phyloP scores from a whole-genome alignment of 2,329 filamentous ascomycete species.

The Sporothrix curviconia region DNA sequence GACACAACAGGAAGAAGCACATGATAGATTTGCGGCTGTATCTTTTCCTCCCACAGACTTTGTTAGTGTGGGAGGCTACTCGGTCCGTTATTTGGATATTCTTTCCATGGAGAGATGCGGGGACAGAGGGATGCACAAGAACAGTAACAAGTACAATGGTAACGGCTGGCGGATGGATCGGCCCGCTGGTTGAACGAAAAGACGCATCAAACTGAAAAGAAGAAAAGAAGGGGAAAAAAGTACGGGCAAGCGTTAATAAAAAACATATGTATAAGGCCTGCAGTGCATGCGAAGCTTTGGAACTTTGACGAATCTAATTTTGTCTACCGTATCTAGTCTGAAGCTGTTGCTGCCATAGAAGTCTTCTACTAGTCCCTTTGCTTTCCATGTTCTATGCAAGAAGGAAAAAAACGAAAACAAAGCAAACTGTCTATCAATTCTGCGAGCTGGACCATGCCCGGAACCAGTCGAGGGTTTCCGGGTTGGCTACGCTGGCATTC shows the following conservation, averaged over 20 bases:
- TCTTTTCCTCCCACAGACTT: background rate
- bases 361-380: too few relatives aligned
- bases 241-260: background rate
- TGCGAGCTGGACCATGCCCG: conserved; percentile 62
- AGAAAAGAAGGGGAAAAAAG: background rate
- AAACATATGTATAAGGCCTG: background rate
- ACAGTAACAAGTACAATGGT: background rate
- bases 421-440: background rate
- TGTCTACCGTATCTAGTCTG: too few relatives aligned
- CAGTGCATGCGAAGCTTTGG: background rate
- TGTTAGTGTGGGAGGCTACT: too few relatives aligned
- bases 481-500: conserved; percentile 88
- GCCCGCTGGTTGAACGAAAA: background rate
- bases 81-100: too few relatives aligned
- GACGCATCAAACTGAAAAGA: background rate
- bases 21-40: background rate
- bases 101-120: too few relatives aligned
- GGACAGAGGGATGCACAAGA: too few relatives aligned
- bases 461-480: conserved; percentile 84
- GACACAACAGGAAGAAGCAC: too few relatives aligned
- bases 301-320: background rate
- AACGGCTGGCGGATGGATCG: conserved; percentile 1
- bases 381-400: too few relatives aligned
- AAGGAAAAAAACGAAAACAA: too few relatives aligned
- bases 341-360: too few relatives aligned